phyloP scores from a whole-genome alignment of 164 flowering plant genomes.

The Nymphaea colorata region DNA sequence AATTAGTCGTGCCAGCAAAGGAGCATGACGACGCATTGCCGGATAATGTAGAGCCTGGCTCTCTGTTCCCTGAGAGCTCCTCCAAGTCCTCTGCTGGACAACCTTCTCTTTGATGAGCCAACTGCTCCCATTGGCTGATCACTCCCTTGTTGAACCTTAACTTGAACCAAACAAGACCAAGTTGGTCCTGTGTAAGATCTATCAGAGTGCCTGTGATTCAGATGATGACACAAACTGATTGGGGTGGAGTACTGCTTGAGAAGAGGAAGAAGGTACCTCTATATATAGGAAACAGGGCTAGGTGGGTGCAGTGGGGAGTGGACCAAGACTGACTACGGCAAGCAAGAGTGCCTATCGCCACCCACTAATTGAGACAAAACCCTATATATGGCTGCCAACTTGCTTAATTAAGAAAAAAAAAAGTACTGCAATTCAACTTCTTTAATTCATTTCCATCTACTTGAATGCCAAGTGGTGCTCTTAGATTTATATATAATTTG shows the following conservation, averaged over 20 bases:
- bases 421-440: too few species aligned
- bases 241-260: not conserved
- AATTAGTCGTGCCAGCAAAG: constrained; percentile 8
- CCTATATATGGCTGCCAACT: not conserved
- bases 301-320: not conserved
- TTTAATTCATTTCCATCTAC: not conserved
- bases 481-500: too few species aligned
- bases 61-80: constrained; percentile 33
- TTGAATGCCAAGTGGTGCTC: not conserved
- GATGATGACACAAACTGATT: not conserved
- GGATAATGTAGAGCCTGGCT: constrained; percentile 14
- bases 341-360: not conserved
- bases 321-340: not conserved
- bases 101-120: constrained; percentile 24
- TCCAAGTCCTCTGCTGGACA: constrained; percentile 45
- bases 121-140: not conserved
- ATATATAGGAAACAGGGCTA: not conserved
- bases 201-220: not conserved
- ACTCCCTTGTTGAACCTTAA: not conserved
- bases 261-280: not conserved
- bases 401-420: not conserved
- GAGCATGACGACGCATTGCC: constrained; percentile 10
- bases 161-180: not conserved
- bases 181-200: too few species aligned
- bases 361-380: not conserved